Percentiles rank a stretch among this genome's conserved stretches.
Evolutionary conservation across 1,139 yeast genomes (phyloP).

Genomic region (Eremothecium sinecaudum): DNA sequence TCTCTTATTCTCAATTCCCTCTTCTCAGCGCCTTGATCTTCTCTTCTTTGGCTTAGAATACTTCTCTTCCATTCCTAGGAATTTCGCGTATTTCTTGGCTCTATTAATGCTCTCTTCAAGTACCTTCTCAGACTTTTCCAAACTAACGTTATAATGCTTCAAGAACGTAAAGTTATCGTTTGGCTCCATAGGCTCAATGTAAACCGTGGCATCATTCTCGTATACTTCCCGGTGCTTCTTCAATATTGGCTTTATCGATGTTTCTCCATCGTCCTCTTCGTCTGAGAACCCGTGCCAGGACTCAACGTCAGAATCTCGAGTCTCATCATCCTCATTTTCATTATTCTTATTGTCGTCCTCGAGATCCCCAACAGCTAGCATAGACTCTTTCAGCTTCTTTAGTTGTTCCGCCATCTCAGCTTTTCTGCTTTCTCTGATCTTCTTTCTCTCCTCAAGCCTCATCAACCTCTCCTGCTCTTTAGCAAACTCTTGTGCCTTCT

Average conservation of each 20-base stretch:
- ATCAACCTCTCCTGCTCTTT: constrained; percentile 70
- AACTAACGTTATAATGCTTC: constrained; percentile 58
- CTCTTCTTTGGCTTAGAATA: constrained; percentile 48
- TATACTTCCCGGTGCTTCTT: constrained; percentile 35
- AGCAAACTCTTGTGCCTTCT: constrained; percentile 65
- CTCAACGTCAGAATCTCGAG: constrained; percentile 17
- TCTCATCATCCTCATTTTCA: constrained; percentile 10
- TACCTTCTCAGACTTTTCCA: constrained; percentile 50
- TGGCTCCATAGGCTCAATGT: constrained; percentile 55
- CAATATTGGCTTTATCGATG: constrained; percentile 33
- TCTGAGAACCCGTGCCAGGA: constrained; percentile 38
- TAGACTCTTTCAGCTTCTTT: constrained; percentile 43
- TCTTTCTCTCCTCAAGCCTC: constrained; percentile 66
- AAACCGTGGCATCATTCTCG: constrained; percentile 39
- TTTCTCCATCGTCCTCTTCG: constrained; percentile 16
- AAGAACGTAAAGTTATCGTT: constrained; percentile 42
- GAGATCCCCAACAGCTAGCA: constrained; percentile 33
- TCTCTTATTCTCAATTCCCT: constrained; percentile 37
- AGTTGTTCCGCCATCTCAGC: constrained; percentile 55
- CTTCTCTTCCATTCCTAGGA: constrained; percentile 41
- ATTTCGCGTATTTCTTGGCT: constrained; percentile 65
- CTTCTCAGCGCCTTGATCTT: constrained; percentile 74
- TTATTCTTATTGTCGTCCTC: constrained; percentile 30
- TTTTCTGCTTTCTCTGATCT: constrained; percentile 52
- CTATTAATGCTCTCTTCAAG: constrained; percentile 55